Conservation (phyloP, 139 green algal species). For the Auxenochlorella pyrenoidosa region DNA sequence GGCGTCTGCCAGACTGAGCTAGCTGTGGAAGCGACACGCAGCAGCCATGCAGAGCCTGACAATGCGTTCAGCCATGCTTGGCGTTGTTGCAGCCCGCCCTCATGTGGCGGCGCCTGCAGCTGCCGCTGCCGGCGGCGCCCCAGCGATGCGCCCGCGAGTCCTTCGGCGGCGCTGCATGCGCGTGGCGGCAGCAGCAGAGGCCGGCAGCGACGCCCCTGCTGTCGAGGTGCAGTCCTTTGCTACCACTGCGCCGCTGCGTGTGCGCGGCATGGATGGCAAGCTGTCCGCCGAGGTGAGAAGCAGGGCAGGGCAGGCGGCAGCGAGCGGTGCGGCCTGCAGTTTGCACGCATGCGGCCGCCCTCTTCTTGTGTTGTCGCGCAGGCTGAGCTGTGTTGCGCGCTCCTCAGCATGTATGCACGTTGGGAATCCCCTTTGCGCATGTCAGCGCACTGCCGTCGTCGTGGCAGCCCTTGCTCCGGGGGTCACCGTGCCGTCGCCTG, state of each 20-base stretch:
- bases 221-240: slow-evolving; percentile 6
- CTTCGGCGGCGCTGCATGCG: background rate
- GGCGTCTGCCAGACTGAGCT: too few relatives aligned
- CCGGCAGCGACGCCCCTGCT: background rate
- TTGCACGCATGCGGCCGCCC: background rate
- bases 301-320: background rate
- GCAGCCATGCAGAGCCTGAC: background rate
- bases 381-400: background rate
- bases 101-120: background rate
- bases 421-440: too few relatives aligned
- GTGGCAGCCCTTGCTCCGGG: too few relatives aligned
- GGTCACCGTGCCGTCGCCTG: too few relatives aligned
- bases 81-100: background rate
- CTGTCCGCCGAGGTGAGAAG: slow-evolving; percentile 1
- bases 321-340: too few relatives aligned
- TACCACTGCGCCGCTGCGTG: slow-evolving; percentile 7
- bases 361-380: background rate
- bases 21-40: too few relatives aligned
- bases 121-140: background rate
- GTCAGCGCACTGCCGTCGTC: too few relatives aligned
- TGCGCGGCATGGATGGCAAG: slow-evolving; percentile 8
- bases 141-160: background rate
- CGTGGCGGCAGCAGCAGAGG: background rate
- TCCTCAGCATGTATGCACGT: too few relatives aligned
- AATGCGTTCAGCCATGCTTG: background rate